Base-by-base conservation (phyloP, 345 rosid species). In the Linum tenue region DNA sequence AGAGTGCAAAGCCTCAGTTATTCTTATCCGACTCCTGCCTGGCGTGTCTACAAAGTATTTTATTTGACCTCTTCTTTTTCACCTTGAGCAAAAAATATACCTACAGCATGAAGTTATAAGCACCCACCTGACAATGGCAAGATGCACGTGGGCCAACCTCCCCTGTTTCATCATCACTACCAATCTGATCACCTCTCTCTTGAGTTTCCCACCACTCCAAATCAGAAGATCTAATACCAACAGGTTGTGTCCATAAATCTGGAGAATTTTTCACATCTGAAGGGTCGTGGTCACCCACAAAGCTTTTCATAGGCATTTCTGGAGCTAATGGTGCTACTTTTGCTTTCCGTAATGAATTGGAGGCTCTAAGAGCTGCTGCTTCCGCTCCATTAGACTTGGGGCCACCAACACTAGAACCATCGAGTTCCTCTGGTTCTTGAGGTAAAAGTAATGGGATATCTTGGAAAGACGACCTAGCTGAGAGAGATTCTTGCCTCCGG, bases 361-460 rank as follows among this genome's bases (percentile, higher is more conserved):
- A 81, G 57, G 71, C 81, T 76, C 78, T 89, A 41, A 70, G 73
- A 15, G 79, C 35, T 60, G 37, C 70, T 63, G 65, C 22, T 41
- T 79, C 81, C 59, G 68, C 42, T 67, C 80, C 79, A 70, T 82
- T 83, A 64, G 70, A 69, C 74, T 81, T 76, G 56, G 67, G 69
- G 59, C 64, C 81, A 65, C 68, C 77, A 22, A 22, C 31, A 76
- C 67, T 67, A 39, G 79, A 75, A 60, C 73, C 70, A 71, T 81
- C 91, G 61, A 82, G 41, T 62, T 77, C 84, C 53, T 81, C 84
- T 55, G 91, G 70, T 73, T 95, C 97, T 66, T 86, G 96, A 71
- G 91, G 96, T 76, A 95, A 78, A 62, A 95, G 96, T 42, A 95
- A 80, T 2, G 99, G 99, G 75, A 95, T 89, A 72, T 95, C 99